phyloP scores from a whole-genome alignment of 2,329 filamentous ascomycete genomes.

The Nothomitra cinnamomea region DNA sequence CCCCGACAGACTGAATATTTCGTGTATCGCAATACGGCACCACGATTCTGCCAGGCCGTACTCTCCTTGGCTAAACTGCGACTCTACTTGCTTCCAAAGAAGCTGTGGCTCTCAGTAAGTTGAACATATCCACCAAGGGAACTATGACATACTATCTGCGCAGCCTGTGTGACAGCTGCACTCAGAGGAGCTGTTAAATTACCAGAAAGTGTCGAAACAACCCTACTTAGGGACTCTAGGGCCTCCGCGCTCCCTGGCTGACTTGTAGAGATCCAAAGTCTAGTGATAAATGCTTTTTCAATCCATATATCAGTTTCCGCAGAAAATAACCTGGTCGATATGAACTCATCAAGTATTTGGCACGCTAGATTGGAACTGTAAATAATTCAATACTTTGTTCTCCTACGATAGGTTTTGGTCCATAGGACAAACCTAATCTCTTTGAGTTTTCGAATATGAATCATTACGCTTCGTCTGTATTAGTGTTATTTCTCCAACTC shows the following conservation, averaged over 20 bases:
- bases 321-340: slow-evolving; percentile 37
- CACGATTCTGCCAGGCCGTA: slow-evolving; percentile 44
- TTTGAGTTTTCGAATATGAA: slow-evolving; percentile 50
- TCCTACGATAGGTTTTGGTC: background rate
- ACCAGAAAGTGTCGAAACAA: slow-evolving; percentile 30
- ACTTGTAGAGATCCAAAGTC: slow-evolving; percentile 46
- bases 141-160: slow-evolving; percentile 21
- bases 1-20: slow-evolving; percentile 47
- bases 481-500: background rate
- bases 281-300: slow-evolving; percentile 50
- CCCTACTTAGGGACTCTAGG: slow-evolving; percentile 23
- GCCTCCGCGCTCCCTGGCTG: slow-evolving; percentile 21
- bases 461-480: slow-evolving; percentile 31
- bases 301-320: slow-evolving; percentile 40
- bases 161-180: slow-evolving; percentile 38
- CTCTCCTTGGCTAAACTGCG: slow-evolving; percentile 33
- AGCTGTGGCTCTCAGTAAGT: slow-evolving; percentile 32
- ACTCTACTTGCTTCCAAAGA: slow-evolving; percentile 65
- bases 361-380: slow-evolving; percentile 22
- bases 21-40: slow-evolving; percentile 53
- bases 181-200: slow-evolving; percentile 33
- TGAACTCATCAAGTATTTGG: slow-evolving; percentile 43
- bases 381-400: slow-evolving; percentile 5
- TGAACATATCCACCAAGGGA: background rate
- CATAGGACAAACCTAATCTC: slow-evolving; percentile 15